Conservation (phyloP, 2,329 filamentous ascomycete species). For the Venturia nashicola region DNA sequence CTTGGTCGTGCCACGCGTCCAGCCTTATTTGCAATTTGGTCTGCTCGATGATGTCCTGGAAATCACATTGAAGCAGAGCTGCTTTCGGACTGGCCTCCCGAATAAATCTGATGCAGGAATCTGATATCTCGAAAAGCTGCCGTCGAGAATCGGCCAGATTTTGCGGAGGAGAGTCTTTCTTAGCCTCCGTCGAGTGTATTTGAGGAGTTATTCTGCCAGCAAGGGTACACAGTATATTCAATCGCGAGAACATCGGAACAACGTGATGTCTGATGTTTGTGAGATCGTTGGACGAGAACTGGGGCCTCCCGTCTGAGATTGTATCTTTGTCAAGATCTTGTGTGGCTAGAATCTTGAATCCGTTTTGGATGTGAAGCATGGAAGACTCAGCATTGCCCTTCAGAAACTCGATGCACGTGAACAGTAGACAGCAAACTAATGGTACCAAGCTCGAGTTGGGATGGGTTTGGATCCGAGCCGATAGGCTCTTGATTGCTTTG, state of each 20-base stretch:
- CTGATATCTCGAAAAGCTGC: not conserved
- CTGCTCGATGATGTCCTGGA: not conserved
- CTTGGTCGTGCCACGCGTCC: not conserved
- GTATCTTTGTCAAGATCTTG: not conserved
- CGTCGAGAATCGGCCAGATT: not conserved
- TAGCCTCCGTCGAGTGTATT: not conserved
- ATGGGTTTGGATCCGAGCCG: not conserved
- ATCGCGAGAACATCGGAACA: constrained; percentile 1
- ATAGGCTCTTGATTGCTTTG: not conserved
- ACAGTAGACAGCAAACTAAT: constrained; percentile 2
- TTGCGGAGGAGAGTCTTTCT: not conserved
- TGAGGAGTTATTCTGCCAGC: not conserved
- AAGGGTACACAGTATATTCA: not conserved
- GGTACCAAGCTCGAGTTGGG: constrained; percentile 7
- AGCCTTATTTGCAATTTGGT: not conserved
- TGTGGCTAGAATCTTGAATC: constrained; percentile 5
- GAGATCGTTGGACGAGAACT: not conserved
- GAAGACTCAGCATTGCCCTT: not conserved
- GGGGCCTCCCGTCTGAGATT: not conserved
- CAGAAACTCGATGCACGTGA: not conserved
- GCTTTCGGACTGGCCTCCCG: too few relatives aligned
- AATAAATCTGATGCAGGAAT: constrained; percentile 1
- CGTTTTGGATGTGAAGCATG: constrained; percentile 3
- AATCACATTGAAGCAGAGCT: not conserved
- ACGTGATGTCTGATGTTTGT: not conserved